Percentiles rank a stretch among this genome's conserved stretches.
Evolutionary conservation across 2,329 filamentous ascomycete genomes (phyloP).

Genomic region (Ustulina deusta): DNA sequence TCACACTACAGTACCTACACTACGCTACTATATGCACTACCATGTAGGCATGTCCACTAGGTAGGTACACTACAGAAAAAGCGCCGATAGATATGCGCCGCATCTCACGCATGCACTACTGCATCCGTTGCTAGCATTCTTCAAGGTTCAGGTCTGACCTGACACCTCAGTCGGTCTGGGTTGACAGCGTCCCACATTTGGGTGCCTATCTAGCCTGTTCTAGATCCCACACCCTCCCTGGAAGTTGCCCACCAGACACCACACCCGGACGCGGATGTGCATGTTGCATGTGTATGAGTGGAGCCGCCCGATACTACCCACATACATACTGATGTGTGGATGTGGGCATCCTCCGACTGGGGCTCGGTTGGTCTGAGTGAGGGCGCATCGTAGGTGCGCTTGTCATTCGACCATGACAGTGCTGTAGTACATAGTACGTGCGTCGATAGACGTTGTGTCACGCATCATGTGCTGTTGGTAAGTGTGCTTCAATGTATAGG

Average conservation of each 20-base stretch:
- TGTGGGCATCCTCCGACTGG: slow-evolving; percentile 37
- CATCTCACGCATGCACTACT: slow-evolving; percentile 53
- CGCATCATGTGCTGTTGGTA: slow-evolving; percentile 16
- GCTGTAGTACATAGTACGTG: not conserved
- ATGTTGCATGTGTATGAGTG: slow-evolving; percentile 36
- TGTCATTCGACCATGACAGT: slow-evolving; percentile 34
- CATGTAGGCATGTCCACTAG: not conserved
- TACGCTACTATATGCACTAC: not conserved
- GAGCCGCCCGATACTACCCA: slow-evolving; percentile 39
- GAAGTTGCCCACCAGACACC: not conserved
- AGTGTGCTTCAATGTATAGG: slow-evolving; percentile 13
- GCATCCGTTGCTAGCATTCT: slow-evolving; percentile 50
- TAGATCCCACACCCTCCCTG: slow-evolving; percentile 40
- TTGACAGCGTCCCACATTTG: slow-evolving; percentile 41
- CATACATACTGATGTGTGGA: slow-evolving; percentile 37
- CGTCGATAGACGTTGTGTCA: slow-evolving; percentile 31
- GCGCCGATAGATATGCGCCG: slow-evolving; percentile 44
- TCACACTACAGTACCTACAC: not conserved
- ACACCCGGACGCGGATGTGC: slow-evolving; percentile 40
- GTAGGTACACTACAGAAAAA: slow-evolving; percentile 26
- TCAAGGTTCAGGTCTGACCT: no score
- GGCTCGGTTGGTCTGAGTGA: slow-evolving; percentile 23
- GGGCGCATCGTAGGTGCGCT: slow-evolving; percentile 28
- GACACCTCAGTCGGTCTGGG: slow-evolving; percentile 39
- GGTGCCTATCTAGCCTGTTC: slow-evolving; percentile 40